Conservation (phyloP, 1,284 basidiomycete species). For the Golubevia sp. region DNA sequence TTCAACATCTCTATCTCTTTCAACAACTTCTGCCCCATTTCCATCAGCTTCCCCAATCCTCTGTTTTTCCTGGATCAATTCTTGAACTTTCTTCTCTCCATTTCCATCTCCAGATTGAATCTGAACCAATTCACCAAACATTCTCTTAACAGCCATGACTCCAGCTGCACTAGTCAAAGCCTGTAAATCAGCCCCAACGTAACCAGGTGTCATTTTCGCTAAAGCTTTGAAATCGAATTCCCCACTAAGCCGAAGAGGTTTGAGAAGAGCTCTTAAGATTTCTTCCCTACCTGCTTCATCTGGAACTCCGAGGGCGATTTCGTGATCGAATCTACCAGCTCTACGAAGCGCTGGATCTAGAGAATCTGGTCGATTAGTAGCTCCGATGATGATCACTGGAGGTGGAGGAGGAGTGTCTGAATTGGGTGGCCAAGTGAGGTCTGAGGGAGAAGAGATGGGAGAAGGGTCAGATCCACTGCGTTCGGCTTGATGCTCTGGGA, state of each 20-base stretch:
- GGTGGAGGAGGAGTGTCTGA: conserved; percentile 60
- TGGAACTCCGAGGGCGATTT: conserved; percentile 95
- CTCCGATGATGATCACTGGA: conserved; percentile 93
- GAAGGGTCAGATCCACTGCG: background rate
- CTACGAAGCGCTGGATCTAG: conserved; percentile 88
- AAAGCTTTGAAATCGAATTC: conserved; percentile 80
- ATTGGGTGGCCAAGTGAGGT: conserved; percentile 26
- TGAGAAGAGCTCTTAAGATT: conserved; percentile 69
- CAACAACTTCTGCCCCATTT: no score
- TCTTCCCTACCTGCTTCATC: conserved; percentile 69
- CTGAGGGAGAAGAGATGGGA: background rate
- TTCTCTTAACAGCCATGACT: conserved; percentile 92
- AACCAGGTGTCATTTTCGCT: conserved; percentile 92
- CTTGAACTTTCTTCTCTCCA: no score
- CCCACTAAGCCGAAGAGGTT: conserved; percentile 68
- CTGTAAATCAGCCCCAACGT: conserved; percentile 91
- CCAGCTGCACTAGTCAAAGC: conserved; percentile 91
- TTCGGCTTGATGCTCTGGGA: no score
- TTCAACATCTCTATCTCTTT: background rate
- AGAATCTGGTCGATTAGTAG: conserved; percentile 93
- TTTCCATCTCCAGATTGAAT: no score
- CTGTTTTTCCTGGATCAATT: no score
- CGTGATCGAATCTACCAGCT: conserved; percentile 94
- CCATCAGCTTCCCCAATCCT: no score
- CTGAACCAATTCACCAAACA: conserved; percentile 67